Percentiles rank a stretch among this genome's conserved stretches.
Conservation (phyloP, 1,284 basidiomycete genomes). For the Schizopora paradoxa region DNA sequence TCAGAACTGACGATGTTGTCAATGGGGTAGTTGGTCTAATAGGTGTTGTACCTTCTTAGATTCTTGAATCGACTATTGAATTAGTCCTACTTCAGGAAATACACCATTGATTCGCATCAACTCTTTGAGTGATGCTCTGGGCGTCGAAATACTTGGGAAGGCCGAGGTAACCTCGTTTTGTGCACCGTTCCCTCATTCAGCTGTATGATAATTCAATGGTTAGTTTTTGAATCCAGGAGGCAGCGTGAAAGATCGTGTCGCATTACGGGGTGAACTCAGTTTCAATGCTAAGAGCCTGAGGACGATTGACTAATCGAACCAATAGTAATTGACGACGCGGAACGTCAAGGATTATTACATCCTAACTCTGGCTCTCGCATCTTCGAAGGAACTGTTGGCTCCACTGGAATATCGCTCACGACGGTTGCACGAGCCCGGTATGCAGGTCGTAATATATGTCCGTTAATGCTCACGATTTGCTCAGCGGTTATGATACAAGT, state of each 20-base stretch:
- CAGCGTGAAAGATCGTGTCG: slow-evolving; percentile 96
- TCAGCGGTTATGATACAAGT: slow-evolving; percentile 76
- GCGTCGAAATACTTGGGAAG: slow-evolving; percentile 95
- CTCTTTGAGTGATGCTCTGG: slow-evolving; percentile 84
- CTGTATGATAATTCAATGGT: neutral
- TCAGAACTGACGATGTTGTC: slow-evolving; percentile 71
- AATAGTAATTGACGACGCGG: slow-evolving; percentile 90
- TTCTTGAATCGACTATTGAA: slow-evolving; percentile 5
- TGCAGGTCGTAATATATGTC: neutral
- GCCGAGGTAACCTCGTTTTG: slow-evolving; percentile 71
- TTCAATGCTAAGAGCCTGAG: neutral
- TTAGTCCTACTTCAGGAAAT: slow-evolving; percentile 56
- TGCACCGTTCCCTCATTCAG: neutral
- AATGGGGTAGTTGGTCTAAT: slow-evolving; percentile 78
- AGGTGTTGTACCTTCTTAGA: slow-evolving; percentile 40
- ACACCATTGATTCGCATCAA: slow-evolving; percentile 92
- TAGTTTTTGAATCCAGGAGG: slow-evolving; percentile 96
- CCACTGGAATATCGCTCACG: slow-evolving; percentile 95
- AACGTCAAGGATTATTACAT: slow-evolving; percentile 74
- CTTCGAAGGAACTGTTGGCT: slow-evolving; percentile 97
- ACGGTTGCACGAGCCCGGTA: slow-evolving; percentile 87
- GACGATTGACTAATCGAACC: neutral
- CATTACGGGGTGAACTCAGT: slow-evolving; percentile 62
- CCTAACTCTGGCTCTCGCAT: slow-evolving; percentile 91
- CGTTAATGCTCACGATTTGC: neutral